Conservation (phyloP, 2,329 filamentous ascomycete species). For the Colletotrichum australisinense region DNA sequence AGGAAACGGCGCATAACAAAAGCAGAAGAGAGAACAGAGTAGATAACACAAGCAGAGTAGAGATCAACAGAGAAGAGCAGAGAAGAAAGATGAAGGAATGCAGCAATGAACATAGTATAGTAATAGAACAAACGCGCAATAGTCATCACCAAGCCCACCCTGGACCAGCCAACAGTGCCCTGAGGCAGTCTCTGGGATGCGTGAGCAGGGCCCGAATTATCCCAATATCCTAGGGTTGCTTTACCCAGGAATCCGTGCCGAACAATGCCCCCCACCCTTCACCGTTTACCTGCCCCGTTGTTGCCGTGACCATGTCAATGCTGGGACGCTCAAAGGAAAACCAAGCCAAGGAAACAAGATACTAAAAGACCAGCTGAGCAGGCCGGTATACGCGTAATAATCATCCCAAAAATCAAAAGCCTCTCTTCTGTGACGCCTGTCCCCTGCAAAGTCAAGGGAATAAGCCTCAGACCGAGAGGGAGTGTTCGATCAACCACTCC, state of each 20-base stretch:
- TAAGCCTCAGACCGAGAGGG: conserved; percentile 27
- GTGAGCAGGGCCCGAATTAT: conserved; percentile 45
- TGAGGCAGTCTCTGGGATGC: conserved; percentile 59
- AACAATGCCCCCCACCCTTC: conserved; percentile 44
- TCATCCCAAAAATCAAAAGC: conserved; percentile 8
- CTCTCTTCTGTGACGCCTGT: conserved; percentile 29
- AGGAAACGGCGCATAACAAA: not conserved
- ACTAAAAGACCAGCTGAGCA: conserved; percentile 1
- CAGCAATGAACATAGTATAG: too few species aligned
- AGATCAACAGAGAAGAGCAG: too few species aligned
- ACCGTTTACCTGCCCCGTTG: conserved; percentile 50
- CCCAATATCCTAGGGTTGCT: conserved; percentile 43
- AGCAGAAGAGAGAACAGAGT: conserved; percentile 37
- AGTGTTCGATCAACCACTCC: conserved; percentile 28
- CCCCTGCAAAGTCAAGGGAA: conserved; percentile 21
- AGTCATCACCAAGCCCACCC: conserved; percentile 52
- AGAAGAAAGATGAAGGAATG: too few species aligned
- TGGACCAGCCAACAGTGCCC: conserved; percentile 64
- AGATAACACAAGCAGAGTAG: conserved; percentile 39
- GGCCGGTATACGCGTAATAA: conserved; percentile 5
- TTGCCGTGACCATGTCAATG: conserved; percentile 53
- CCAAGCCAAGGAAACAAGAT: conserved; percentile 39
- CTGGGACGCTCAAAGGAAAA: conserved; percentile 40
- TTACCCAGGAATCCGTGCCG: conserved; percentile 48
- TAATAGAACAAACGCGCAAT: conserved; percentile 53